These are phyloP conservation scores for Ceratonia siliqua DNA, from an alignment of 306 rosid species.

Conservation along the genomic window DNA sequence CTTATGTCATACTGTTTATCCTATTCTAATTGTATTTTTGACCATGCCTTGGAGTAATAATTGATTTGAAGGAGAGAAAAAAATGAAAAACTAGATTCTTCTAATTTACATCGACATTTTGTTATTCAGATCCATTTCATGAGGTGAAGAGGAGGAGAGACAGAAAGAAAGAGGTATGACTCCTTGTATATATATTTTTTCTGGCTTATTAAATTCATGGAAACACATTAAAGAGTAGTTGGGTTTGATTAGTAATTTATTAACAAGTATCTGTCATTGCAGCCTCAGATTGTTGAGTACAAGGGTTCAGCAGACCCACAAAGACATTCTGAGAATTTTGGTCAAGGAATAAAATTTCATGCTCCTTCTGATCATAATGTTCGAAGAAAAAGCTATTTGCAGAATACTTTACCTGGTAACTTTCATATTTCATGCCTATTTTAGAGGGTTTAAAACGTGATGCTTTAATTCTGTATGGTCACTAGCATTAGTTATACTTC, in stretches of 20 bases:
- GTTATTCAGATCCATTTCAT: slow-evolving; percentile 74
- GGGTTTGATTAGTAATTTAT: neutral
- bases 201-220: slow-evolving; percentile 3
- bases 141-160: slow-evolving; percentile 93
- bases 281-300: slow-evolving; percentile 55
- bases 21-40: slow-evolving; percentile 3
- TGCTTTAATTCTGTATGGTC: neutral
- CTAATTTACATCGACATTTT: slow-evolving; percentile 29
- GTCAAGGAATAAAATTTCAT: slow-evolving; percentile 55
- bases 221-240: neutral
- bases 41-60: neutral
- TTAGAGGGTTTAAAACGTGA: neutral
- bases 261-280: slow-evolving; percentile 34
- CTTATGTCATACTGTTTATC: neutral
- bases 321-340: slow-evolving; percentile 57
- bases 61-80: slow-evolving; percentile 2
- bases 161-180: slow-evolving; percentile 75
- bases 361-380: slow-evolving; percentile 55
- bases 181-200: neutral
- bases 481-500: slow-evolving; percentile 9
- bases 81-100: neutral
- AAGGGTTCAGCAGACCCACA: slow-evolving; percentile 47
- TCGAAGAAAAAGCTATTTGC: slow-evolving; percentile 65
- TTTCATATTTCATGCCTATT: neutral
- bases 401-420: slow-evolving; percentile 62